These are phyloP conservation scores for Globisporangium irregulare DNA, from an alignment of 352 stramenopile species.

Conservation along the genomic window DNA sequence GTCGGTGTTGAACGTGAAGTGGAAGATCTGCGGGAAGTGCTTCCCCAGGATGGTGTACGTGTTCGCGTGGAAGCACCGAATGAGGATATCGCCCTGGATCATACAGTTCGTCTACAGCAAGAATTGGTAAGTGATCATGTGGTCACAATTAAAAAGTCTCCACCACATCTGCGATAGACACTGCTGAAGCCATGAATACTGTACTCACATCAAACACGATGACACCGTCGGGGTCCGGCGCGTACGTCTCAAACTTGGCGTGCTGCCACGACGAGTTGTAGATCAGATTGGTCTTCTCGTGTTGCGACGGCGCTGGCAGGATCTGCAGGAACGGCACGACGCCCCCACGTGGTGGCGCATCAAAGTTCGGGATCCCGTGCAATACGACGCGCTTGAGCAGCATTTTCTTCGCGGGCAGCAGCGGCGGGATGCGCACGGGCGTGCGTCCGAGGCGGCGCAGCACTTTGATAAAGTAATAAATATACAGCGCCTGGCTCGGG, in stretches of 20 bases:
- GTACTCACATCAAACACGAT: slow-evolving; percentile 55
- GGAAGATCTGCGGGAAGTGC: slow-evolving; percentile 83
- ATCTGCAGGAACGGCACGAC: slow-evolving; percentile 69
- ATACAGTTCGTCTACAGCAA: slow-evolving; percentile 54
- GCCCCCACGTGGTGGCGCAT: slow-evolving; percentile 49
- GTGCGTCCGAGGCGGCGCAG: slow-evolving; percentile 43
- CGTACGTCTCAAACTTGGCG: slow-evolving; percentile 60
- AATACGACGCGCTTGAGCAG: slow-evolving; percentile 52
- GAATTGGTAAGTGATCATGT: neutral
- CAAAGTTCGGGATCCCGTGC: slow-evolving; percentile 78
- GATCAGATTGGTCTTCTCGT: slow-evolving; percentile 46
- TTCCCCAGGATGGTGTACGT: slow-evolving; percentile 68
- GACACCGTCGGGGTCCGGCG: slow-evolving; percentile 40
- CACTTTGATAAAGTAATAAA: slow-evolving; percentile 87
- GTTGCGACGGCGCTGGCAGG: slow-evolving; percentile 56
- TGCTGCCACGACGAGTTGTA: slow-evolving; percentile 77
- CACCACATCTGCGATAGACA: neutral
- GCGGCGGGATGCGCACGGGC: slow-evolving; percentile 52
- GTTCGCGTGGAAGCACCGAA: slow-evolving; percentile 77
- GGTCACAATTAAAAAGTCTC: neutral
- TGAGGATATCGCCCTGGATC: slow-evolving; percentile 66
- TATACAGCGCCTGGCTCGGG: slow-evolving; percentile 80
- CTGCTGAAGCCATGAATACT: neutral
- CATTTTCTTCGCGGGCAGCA: slow-evolving; percentile 60
- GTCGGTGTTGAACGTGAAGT: slow-evolving; percentile 84